Evolutionary conservation across 2,329 filamentous ascomycete genomes (phyloP), one percentile per base, ranked within the genome.

Genomic region (Cylindrodendrum hubeiense): DNA sequence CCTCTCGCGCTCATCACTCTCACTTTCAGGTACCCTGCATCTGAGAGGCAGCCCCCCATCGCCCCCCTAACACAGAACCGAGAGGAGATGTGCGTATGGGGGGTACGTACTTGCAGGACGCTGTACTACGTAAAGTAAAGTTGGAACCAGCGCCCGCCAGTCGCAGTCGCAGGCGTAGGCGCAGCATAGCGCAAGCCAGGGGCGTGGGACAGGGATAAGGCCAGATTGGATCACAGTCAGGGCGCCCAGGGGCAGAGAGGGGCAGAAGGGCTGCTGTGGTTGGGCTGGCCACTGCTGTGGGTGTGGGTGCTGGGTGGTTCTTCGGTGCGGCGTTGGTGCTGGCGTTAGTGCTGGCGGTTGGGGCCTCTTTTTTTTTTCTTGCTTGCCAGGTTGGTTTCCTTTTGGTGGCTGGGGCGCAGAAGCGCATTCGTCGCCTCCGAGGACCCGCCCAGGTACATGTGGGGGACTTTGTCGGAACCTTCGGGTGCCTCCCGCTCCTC

Each of bases 71-170:
- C 8, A 28, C 22, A 49, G 37, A 41, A 17, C 24, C 10, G 8
- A 46, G 41, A 43, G 26, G n/a, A 19, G 41, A 30, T 39, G 10
- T 34, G 46, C 17, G 19, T 10, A 41, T 39, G 44, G 41, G 60
- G 53, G 47, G 28, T 46, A 63, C 60, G 60, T 63, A 49, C 60
- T 34, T n/a, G n/a, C 28, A 34, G 33, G 41, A 46, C 15, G 9
- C 41, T 63, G 26, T n/a, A n/a, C n/a, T n/a, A n/a, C n/a, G n/a
- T 13, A 49, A 44, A 24, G 5, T n/a, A 55, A 51, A 64, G 55
- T 64, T 64, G 61, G 51, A 58, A 50, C 50, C 43, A 59, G 37
- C 61, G 61, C 61, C 55, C 55, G 61, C 55, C 55, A 64, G 55
- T 44, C 19, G 43, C 22, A 49, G 47, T 51, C 44, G 43, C 43